Conservation (phyloP, 2,329 filamentous ascomycete species). For the Aspergillus clavatus region DNA sequence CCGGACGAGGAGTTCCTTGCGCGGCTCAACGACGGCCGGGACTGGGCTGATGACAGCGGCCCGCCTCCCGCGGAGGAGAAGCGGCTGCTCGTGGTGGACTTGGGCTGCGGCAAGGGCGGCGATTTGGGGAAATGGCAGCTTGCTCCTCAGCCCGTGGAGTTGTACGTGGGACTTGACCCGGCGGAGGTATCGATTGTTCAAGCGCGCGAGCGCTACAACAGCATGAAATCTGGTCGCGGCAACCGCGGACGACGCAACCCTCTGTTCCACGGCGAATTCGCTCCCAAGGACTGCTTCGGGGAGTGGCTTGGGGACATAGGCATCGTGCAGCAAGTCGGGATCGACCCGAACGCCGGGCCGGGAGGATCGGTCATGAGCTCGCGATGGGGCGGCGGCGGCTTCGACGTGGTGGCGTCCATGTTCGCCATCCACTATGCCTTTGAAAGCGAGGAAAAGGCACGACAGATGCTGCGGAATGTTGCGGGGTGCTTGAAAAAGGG, state of each 20-base stretch:
- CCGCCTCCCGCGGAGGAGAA: slow-evolving; percentile 39
- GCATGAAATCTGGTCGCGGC: slow-evolving; percentile 58
- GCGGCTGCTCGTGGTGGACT: slow-evolving; percentile 77
- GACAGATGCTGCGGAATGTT: slow-evolving; percentile 90
- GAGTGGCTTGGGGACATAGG: slow-evolving; percentile 75
- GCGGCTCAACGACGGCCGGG: slow-evolving; percentile 39
- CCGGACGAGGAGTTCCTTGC: slow-evolving; percentile 69
- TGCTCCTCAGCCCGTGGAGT: slow-evolving; percentile 80
- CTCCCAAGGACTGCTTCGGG: slow-evolving; percentile 87
- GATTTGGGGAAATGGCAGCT: slow-evolving; percentile 95
- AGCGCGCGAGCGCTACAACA: slow-evolving; percentile 74
- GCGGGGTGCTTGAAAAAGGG: slow-evolving; percentile 87
- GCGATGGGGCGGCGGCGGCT: slow-evolving; percentile 69
- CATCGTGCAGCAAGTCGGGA: slow-evolving; percentile 80
- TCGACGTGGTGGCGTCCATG: slow-evolving; percentile 98
- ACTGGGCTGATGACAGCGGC: slow-evolving; percentile 40
- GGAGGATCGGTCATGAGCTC: slow-evolving; percentile 52
- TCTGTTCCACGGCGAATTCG: slow-evolving; percentile 81
- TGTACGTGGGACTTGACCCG: slow-evolving; percentile 92
- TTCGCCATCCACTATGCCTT: slow-evolving; percentile 99
- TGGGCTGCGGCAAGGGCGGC: slow-evolving; percentile 95
- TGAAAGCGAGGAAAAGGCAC: slow-evolving; percentile 82
- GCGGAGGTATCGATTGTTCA: slow-evolving; percentile 90
- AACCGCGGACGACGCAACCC: slow-evolving; percentile 53
- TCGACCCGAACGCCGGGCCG: slow-evolving; percentile 65